Evolutionary conservation across 768 basidiomycete species (phyloP).

Genomic region (Trametes maxima): DNA sequence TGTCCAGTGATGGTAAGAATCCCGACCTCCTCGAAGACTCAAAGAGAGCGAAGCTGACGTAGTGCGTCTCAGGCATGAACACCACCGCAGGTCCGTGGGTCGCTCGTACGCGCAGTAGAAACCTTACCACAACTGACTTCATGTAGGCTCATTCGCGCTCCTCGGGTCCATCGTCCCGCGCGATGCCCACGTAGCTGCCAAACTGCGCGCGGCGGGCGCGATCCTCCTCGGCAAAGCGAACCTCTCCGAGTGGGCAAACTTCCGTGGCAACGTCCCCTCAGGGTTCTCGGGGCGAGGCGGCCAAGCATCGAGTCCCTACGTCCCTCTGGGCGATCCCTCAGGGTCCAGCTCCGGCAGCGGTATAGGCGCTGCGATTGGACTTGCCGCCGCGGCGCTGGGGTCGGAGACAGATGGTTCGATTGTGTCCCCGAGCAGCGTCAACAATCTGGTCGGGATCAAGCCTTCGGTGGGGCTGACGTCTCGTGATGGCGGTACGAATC

Average conservation of each 20-base stretch:
- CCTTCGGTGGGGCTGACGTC: conserved; percentile 39
- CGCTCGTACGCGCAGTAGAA: background rate
- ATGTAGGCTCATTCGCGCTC: conserved; percentile 36
- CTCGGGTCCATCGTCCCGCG: conserved; percentile 37
- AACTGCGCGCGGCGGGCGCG: conserved; percentile 37
- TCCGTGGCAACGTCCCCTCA: conserved; percentile 39
- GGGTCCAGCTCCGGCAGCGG: conserved; percentile 55
- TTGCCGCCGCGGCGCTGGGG: conserved; percentile 44
- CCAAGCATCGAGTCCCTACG: conserved; percentile 45
- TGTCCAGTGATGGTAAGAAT: conserved; percentile 32
- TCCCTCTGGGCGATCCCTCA: conserved; percentile 43
- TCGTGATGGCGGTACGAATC: conserved; percentile 34
- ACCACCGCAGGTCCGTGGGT: conserved; percentile 30
- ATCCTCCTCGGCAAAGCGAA: conserved; percentile 46
- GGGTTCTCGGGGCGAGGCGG: conserved; percentile 53
- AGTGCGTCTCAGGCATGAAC: conserved; percentile 32
- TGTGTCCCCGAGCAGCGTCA: conserved; percentile 40
- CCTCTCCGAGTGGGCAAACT: conserved; percentile 47
- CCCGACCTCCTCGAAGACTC: conserved; percentile 26
- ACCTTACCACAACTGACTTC: background rate
- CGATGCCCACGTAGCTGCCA: conserved; percentile 34
- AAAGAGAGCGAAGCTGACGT: conserved; percentile 25
- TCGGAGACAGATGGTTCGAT: conserved; percentile 50
- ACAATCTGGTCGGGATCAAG: conserved; percentile 45
- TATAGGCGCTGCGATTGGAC: conserved; percentile 42